Conservation (phyloP, 1,284 basidiomycete species). For the Filobasidium uniguttulatum region DNA sequence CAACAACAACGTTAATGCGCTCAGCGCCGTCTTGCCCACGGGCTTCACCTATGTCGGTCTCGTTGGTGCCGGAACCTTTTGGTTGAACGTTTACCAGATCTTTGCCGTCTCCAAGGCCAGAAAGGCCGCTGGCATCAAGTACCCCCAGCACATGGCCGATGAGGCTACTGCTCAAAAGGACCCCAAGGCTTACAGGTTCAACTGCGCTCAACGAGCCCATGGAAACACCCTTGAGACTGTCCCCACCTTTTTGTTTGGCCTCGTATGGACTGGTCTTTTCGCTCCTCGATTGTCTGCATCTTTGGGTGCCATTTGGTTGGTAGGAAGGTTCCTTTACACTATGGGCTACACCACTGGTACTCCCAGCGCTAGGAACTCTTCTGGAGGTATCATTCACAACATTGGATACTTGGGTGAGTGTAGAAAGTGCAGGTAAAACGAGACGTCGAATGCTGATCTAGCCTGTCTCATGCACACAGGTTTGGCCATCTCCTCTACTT, state of each 20-base stretch:
- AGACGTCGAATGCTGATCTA: background rate
- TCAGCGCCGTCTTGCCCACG: constrained; percentile 7
- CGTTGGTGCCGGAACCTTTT: constrained; percentile 7
- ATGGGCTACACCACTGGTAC: constrained; percentile 9
- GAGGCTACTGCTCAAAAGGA: constrained; percentile 6
- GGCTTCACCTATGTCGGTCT: constrained; percentile 12
- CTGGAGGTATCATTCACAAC: constrained; percentile 6
- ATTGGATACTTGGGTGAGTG: constrained; percentile 12
- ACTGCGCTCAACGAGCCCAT: constrained; percentile 16
- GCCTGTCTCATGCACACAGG: background rate
- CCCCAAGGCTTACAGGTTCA: constrained; percentile 7
- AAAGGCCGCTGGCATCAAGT: constrained; percentile 13
- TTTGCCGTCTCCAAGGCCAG: constrained; percentile 4
- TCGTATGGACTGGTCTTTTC: constrained; percentile 19
- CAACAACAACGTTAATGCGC: background rate
- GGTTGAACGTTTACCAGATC: constrained; percentile 8
- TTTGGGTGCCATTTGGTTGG: constrained; percentile 11
- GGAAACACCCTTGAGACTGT: constrained; percentile 20
- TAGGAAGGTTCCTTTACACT: constrained; percentile 15
- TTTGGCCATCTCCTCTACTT: constrained; percentile 7
- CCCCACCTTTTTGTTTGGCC: constrained; percentile 20
- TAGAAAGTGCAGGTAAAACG: background rate
- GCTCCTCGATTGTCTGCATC: constrained; percentile 5
- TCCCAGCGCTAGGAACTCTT: constrained; percentile 3
- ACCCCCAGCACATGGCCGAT: constrained; percentile 14